A percentile compares a stretch with the other conserved stretches of the same genome.
Conservation (phyloP, 768 basidiomycete species). For the Phylloporus arenicola region DNA sequence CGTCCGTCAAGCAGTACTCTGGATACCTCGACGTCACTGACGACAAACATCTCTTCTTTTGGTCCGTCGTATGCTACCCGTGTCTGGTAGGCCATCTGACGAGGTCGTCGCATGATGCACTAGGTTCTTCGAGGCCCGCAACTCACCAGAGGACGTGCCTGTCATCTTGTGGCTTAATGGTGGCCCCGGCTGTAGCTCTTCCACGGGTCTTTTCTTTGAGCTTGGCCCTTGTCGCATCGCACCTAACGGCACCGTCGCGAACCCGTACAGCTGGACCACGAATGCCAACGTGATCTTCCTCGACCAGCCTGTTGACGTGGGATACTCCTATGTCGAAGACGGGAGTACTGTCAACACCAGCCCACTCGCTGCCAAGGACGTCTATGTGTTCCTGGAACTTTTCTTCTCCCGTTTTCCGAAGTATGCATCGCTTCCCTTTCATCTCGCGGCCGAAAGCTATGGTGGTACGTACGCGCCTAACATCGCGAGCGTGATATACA, state of each 20-base stretch:
- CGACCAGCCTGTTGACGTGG: constrained; percentile 81
- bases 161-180: constrained; percentile 91
- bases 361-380: constrained; percentile 85
- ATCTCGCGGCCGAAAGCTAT: constrained; percentile 78
- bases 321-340: constrained; percentile 80
- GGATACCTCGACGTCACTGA: constrained; percentile 81
- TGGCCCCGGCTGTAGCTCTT: constrained; percentile 66
- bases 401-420: constrained; percentile 74
- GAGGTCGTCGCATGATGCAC: background rate
- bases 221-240: constrained; percentile 82
- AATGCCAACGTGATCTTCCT: constrained; percentile 58
- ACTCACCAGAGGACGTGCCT: constrained; percentile 68
- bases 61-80: constrained; percentile 39
- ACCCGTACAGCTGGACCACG: constrained; percentile 83
- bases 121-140: constrained; percentile 88
- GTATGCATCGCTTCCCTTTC: constrained; percentile 67
- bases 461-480: constrained; percentile 79
- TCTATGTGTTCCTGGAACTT: constrained; percentile 78
- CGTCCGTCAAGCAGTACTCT: constrained; percentile 66
- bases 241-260: constrained; percentile 67
- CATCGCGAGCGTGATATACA: constrained; percentile 77
- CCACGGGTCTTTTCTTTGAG: constrained; percentile 86
- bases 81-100: background rate
- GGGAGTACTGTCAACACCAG: constrained; percentile 71
- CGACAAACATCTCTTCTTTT: constrained; percentile 84